Base-by-base conservation (phyloP, 768 basidiomycete species). In the Austroboletus eburneus region DNA sequence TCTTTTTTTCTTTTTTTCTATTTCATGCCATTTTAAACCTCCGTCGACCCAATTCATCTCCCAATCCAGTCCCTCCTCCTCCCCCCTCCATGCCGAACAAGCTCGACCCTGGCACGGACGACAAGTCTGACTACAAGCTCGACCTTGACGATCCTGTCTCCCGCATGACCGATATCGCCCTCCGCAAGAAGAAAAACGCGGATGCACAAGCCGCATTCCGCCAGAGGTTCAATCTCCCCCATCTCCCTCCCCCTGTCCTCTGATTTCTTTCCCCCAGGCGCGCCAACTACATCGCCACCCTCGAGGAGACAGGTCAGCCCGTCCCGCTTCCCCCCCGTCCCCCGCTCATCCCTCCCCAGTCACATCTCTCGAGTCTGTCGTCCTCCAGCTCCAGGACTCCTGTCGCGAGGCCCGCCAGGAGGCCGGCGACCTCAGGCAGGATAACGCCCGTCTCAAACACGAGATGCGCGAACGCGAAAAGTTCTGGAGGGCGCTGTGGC, bases 141-240 rank as follows among this genome's bases (percentile, higher is more conserved):
- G 68, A 70, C 59, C 3, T 65, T 38, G 65, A 67, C 64, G 61
- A 64, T 57, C 50, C 65, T 27, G 29, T 49, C 22, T 57, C 71
- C 37, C 75, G 76, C 52, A 63, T 82, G 63, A 75, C 82, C 54
- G 84, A 87, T 65, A 76, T 84, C 12, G 81, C 83, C 27, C 73
- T 86, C 57, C 72, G 87, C 54, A 89, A 88, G 72, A 88, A 87
- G 74, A 91, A 91, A 72, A 91, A 91, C 58, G 89, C 89, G 29
- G 86, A 90, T 61, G 89, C 89, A 3, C 89, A 91, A 68, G 88
- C 89, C 44, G 87, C 87, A 49, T 91, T 90, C 66, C 75, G 87
- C 52, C 85, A 84, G 40, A 70, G 87, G 55, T 66, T 51, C 52
- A 24, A 39, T 27, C 21, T 43, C 30, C n/a, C 43, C 30, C n/a